phyloP scores from a whole-genome alignment of 495 filamentous ascomycete species.

The Neurospora tetraspora region DNA sequence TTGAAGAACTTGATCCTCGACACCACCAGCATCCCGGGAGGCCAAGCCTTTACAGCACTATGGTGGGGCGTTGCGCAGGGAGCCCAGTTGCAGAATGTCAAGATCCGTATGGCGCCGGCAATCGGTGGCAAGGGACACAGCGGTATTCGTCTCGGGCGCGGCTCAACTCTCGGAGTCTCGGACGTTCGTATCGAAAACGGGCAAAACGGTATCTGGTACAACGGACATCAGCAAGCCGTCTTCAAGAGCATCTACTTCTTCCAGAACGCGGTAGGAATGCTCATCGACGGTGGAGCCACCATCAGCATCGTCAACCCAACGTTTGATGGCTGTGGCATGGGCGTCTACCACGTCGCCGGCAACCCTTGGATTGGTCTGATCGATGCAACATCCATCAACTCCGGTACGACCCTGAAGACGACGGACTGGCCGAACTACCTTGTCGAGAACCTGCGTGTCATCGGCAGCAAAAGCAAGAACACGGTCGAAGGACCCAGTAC shows the following conservation, averaged over 20 bases:
- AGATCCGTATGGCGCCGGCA: slow-evolving; percentile 47
- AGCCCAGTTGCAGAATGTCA: slow-evolving; percentile 58
- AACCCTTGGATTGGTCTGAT: slow-evolving; percentile 31
- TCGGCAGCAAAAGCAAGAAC: slow-evolving; percentile 14
- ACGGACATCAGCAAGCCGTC: slow-evolving; percentile 62
- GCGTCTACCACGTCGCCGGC: slow-evolving; percentile 44
- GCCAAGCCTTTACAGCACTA: slow-evolving; percentile 44
- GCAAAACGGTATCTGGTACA: slow-evolving; percentile 41
- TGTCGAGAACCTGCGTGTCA: slow-evolving; percentile 28
- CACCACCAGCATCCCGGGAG: slow-evolving; percentile 43
- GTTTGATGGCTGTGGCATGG: slow-evolving; percentile 45
- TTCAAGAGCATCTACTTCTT: slow-evolving; percentile 56
- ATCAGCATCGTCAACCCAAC: slow-evolving; percentile 39
- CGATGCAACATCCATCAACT: slow-evolving; percentile 31
- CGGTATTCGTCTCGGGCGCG: slow-evolving; percentile 54
- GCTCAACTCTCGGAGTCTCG: slow-evolving; percentile 28
- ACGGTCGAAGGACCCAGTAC: slow-evolving; percentile 20
- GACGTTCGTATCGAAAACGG: slow-evolving; percentile 29
- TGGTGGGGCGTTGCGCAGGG: slow-evolving; percentile 63
- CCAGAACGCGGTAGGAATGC: slow-evolving; percentile 46
- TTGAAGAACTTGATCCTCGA: slow-evolving; percentile 63
- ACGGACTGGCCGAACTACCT: slow-evolving; percentile 27
- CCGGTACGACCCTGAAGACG: slow-evolving; percentile 27
- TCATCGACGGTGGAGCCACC: slow-evolving; percentile 51
- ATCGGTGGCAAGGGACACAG: slow-evolving; percentile 42